These are phyloP conservation scores for Leucosporidium scottii DNA, from an alignment of 768 basidiomycete species.

Conservation along the genomic window DNA sequence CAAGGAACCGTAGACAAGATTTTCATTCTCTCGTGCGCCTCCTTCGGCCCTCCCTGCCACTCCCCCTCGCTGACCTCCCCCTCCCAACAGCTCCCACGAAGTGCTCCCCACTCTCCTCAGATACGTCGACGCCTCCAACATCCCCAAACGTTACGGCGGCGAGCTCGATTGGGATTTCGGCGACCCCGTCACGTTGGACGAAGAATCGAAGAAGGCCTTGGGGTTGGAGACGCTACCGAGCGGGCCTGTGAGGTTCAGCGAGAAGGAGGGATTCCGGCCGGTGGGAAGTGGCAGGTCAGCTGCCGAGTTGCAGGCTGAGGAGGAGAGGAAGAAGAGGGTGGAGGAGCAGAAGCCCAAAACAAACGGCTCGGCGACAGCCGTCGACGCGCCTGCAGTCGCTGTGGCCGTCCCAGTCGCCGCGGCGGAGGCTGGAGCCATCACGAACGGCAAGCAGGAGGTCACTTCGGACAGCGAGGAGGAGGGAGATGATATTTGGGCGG, in stretches of 20 bases:
- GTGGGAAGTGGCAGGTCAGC: not conserved
- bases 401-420: not conserved
- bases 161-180: constrained; percentile 63
- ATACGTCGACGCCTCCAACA: constrained; percentile 49
- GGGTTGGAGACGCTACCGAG: constrained; percentile 8
- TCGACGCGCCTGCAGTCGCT: not conserved
- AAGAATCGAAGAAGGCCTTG: constrained; percentile 41
- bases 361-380: not conserved
- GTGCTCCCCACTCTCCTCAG: constrained; percentile 45
- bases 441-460: not conserved
- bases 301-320: not conserved
- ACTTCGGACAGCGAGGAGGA: not conserved
- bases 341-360: not conserved
- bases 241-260: constrained; percentile 21
- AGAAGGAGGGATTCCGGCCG: not conserved
- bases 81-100: constrained; percentile 6
- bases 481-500: not conserved
- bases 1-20: constrained; percentile 51
- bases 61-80: not conserved
- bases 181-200: constrained; percentile 57
- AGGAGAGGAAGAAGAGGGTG: not conserved
- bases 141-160: constrained; percentile 70
- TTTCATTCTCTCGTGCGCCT: constrained; percentile 49
- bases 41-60: not conserved
- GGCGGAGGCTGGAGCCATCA: too few relatives aligned